Evolutionary conservation across 2,329 filamentous ascomycete genomes (phyloP), one percentile per base, ranked within the genome.

Genomic region (Fusarium anguioides): DNA sequence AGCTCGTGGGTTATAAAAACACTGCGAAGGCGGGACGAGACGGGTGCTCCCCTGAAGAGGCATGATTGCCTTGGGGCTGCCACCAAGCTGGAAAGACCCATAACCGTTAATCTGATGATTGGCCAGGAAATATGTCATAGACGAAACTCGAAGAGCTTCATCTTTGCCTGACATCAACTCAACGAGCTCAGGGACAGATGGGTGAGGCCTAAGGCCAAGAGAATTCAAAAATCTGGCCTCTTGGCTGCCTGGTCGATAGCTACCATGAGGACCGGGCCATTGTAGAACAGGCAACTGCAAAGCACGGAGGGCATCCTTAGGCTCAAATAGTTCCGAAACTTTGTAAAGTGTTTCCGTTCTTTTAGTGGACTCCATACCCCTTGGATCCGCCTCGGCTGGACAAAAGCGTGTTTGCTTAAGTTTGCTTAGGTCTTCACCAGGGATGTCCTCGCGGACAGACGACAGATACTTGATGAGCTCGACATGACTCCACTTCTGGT

Each of bases 381-480:
- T 76, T 0, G 86, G 82, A 1, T 86, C 86, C 45, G 83, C 83
- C 76, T 96, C 93, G 5, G 91, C 91, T 11, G 93, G 93, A 72
- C 94, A 95, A 40, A 98, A 93, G 12, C 88, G 88, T 0, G 93
- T 93, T 46, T 89, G 86, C 55, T 86, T 90, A 23, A 99, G 84
- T 73, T 91, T 92, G 67, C 87, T 89, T 53, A 97, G 86, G 75
- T 99, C 96, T 47, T 90, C 89, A 11, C 81, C 78, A 0, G 96
- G 96, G 60, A 99, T 97, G 70, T 99, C 96, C 50, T 92, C 87
- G 61, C 88, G 89, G 26, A 99, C 96, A 10, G 94, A 97, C 12
- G 95, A 88, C 40, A 99, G 86, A 72, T 99, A 99, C 72, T 94
- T 95, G 78, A 99, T 94, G 24, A 99, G 83, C 75, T 99, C 95